Conservation (phyloP, 257 asterid genomes). For the Haberlea rhodopensis region DNA sequence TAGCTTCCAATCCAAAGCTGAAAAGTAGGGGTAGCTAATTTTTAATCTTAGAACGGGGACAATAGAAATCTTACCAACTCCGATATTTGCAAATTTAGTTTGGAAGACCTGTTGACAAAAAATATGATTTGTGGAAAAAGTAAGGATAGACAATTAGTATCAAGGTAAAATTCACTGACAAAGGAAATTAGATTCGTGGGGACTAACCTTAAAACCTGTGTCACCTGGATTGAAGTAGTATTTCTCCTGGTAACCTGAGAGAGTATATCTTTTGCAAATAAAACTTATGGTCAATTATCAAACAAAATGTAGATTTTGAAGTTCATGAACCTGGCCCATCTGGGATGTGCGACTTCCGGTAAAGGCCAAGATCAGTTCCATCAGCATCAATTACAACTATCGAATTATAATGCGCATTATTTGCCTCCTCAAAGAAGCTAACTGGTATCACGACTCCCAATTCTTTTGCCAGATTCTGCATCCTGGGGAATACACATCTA, state of each 20-base stretch:
- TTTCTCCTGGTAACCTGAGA: conserved; percentile 95
- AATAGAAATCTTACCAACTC: conserved; percentile 70
- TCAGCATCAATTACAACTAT: conserved; percentile 87
- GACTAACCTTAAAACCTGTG: conserved; percentile 90
- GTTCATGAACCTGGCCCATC: conserved; percentile 84
- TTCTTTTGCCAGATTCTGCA: conserved; percentile 93
- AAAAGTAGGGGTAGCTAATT: neutral
- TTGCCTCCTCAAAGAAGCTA: conserved; percentile 94
- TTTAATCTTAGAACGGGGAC: neutral
- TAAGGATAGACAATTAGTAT: conserved; percentile 21
- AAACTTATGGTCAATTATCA: conserved; percentile 14
- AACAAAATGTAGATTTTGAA: conserved; percentile 18
- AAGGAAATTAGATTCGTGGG: conserved; percentile 11
- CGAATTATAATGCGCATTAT: conserved; percentile 91
- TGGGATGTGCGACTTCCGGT: conserved; percentile 94
- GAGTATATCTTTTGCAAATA: conserved; percentile 16
- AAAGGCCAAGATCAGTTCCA: conserved; percentile 89
- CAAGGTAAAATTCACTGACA: conserved; percentile 12
- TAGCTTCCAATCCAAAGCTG: conserved; percentile 1
- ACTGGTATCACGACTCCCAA: conserved; percentile 89
- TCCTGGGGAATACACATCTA: conserved; percentile 42
- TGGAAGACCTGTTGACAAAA: conserved; percentile 65
- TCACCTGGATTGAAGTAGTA: conserved; percentile 97
- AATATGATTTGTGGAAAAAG: conserved; percentile 22
- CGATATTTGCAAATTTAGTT: conserved; percentile 86